phyloP scores from a whole-genome alignment of 169 alveolate species.

The Cryptosporidium viatorum region DNA sequence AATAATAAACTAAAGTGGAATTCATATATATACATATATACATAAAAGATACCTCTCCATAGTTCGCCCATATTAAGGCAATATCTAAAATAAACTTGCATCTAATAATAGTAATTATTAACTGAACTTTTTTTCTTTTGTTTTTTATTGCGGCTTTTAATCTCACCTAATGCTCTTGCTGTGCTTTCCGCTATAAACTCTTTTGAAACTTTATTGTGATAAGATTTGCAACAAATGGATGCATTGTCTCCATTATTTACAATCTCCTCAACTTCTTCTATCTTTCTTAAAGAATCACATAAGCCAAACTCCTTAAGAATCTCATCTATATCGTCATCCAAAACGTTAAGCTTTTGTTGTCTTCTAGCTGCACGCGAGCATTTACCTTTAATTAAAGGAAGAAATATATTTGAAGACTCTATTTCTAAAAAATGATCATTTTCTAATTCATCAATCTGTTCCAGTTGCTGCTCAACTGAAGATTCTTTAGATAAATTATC shows the following conservation, averaged over 20 bases:
- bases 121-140: not conserved
- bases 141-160: slow-evolving; percentile 5
- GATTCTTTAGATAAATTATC: not conserved
- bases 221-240: not conserved
- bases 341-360: not conserved
- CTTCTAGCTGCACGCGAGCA: not conserved
- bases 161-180: slow-evolving; percentile 12
- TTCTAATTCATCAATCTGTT: not conserved
- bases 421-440: not conserved
- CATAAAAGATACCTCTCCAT: not conserved
- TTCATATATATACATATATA: too few species aligned
- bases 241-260: not conserved
- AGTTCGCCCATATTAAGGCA: not conserved
- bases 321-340: slow-evolving; percentile 5
- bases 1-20: not conserved
- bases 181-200: not conserved
- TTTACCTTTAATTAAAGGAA: not conserved
- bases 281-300: not conserved
- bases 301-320: slow-evolving; percentile 3
- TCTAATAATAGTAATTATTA: not conserved
- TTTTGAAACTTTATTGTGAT: not conserved
- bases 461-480: not conserved
- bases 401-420: not conserved
- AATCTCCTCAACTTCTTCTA: not conserved
- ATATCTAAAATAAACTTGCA: not conserved